Percentiles rank a stretch among this genome's conserved stretches.
Evolutionary conservation across 768 basidiomycete species (phyloP).

Genomic region (Galerina marginata): DNA sequence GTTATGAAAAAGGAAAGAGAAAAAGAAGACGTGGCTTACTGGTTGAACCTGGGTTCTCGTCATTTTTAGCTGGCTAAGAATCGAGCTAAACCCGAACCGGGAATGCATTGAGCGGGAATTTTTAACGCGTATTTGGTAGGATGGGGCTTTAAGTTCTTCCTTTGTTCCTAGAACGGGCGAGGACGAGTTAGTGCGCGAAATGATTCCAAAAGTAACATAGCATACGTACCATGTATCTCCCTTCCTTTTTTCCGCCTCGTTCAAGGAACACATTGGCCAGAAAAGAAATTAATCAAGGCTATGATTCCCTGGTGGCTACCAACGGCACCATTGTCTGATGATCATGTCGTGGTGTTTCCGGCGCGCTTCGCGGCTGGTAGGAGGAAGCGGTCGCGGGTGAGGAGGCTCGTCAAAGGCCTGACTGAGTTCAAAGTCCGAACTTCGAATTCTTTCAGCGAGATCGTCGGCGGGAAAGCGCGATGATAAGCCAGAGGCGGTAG

Average conservation of each 20-base stretch:
- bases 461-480: background rate
- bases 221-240: background rate
- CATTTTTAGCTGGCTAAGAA: background rate
- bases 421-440: background rate
- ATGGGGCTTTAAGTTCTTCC: background rate
- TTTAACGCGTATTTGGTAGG: background rate
- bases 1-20: background rate
- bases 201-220: background rate
- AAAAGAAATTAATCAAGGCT: background rate
- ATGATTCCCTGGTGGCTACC: background rate
- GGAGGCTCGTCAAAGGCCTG: no score
- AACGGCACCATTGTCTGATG: background rate
- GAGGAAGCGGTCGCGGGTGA: no score
- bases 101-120: background rate
- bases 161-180: background rate
- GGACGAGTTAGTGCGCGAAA: background rate
- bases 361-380: no score
- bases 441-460: background rate
- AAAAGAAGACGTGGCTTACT: background rate
- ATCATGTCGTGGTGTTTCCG: background rate
- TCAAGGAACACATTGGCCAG: background rate
- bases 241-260: background rate
- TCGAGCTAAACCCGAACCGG: background rate
- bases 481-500: background rate
- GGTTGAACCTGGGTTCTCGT: background rate